These are phyloP conservation scores for Aspergillus pseudoterreus DNA, from an alignment of 2,329 filamentous ascomycete genomes.

Conservation along the genomic window DNA sequence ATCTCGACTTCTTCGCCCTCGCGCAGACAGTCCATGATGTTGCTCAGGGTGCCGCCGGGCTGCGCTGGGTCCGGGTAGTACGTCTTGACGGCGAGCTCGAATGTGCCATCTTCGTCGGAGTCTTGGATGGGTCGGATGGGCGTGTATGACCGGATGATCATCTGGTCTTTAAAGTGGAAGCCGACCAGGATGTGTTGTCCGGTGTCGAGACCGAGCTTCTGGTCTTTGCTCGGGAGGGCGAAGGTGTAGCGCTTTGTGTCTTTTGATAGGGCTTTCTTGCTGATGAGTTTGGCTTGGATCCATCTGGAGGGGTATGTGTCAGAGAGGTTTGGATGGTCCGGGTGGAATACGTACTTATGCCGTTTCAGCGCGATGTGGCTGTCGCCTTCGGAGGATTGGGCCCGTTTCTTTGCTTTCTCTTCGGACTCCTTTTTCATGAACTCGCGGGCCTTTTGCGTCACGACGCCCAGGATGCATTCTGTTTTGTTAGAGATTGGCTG, in stretches of 20 bases:
- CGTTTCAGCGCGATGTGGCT: conserved; percentile 38
- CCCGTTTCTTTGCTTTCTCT: conserved; percentile 33
- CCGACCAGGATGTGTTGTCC: conserved; percentile 54
- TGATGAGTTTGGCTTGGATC: conserved; percentile 43
- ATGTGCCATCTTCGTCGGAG: conserved; percentile 39
- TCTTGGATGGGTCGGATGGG: conserved; percentile 50
- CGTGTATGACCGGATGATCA: conserved; percentile 51
- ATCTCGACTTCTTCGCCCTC: conserved; percentile 50
- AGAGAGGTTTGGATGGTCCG: background rate
- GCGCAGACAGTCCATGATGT: conserved; percentile 50
- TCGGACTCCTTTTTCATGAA: conserved; percentile 47
- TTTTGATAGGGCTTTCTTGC: conserved; percentile 40
- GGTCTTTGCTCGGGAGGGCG: conserved; percentile 28
- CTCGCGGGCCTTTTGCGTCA: conserved; percentile 48
- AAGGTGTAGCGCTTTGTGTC: conserved; percentile 28
- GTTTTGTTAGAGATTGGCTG: conserved; percentile 13
- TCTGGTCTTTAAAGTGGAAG: conserved; percentile 50
- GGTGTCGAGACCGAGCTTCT: conserved; percentile 47
- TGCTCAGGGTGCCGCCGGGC: conserved; percentile 53
- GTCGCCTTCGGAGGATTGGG: conserved; percentile 31
- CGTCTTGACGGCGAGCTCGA: conserved; percentile 27
- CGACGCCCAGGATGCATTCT: conserved; percentile 50
- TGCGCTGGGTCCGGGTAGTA: conserved; percentile 48
- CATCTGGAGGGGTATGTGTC: conserved; percentile 29
- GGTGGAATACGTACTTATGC: conserved; percentile 11